Base-by-base conservation (phyloP, 2,329 filamentous ascomycete species). In the Beauveria asiatica region DNA sequence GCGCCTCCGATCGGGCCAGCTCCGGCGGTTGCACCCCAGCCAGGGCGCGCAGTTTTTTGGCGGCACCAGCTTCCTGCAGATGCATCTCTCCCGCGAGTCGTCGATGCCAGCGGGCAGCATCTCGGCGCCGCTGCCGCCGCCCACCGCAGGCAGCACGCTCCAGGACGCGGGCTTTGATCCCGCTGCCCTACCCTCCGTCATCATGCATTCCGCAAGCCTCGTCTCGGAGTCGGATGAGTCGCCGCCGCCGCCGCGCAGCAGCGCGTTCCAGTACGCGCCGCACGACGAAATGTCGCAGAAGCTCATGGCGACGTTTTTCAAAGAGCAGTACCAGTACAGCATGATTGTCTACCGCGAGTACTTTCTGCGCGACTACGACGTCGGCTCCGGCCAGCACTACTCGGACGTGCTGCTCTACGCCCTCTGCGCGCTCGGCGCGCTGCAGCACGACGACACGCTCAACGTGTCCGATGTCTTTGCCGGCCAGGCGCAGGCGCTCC, bases 321-420 rank as follows among this genome's bases (percentile, higher is more conserved):
- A 75, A 57, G 68, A 75, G 42, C 73, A 78, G 23, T 81, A 80
- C 55, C 74, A 76, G 41, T 79, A 78, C 62, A 73, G 77, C 64
- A 79, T 80, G 76, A 74, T 76, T 60, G 69, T 81, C 2, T 80
- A 81, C 61, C 72, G 78, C 33, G 78, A 80, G 63, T 80, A 75
- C 62, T 81, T 81, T 61, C 66, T 81, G 10, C 68, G 78, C 33
- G 78, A 80, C 63, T 81, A 80, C 57, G 76, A 78, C 62, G 69
- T 73, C 2, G 77, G 76, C 0, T 70, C 66, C 1, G 78, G 78
- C 0, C 74, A 72, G 30, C 79, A 80, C 64, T 81, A 80, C 63
- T 80, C 78, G 0, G 78, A 80, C 57, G 67, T 78, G 13, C 70
- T 81, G 6, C 69, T 81, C 8, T 81, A 76, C 63, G 70, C 77